A percentile compares a stretch with the other conserved stretches of the same genome.
Evolutionary conservation across 1,284 basidiomycete genomes (phyloP).

Genomic region (Heterobasidion occidentale): DNA sequence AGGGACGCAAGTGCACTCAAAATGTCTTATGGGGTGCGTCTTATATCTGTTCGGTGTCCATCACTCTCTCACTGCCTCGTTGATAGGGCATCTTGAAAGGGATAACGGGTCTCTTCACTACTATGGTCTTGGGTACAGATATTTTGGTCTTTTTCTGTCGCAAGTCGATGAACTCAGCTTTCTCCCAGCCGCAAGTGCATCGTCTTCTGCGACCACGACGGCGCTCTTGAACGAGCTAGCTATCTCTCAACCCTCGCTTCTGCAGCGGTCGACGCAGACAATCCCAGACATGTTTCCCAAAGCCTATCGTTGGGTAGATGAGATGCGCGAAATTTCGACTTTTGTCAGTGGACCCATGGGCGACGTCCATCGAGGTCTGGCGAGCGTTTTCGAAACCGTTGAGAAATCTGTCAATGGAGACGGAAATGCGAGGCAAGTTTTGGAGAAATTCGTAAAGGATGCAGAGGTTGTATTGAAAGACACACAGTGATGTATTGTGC

Average conservation of each 20-base stretch:
- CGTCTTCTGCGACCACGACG: conserved; percentile 49
- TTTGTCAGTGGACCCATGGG: conserved; percentile 35
- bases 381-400: conserved; percentile 36
- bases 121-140: conserved; percentile 45
- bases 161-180: too few relatives aligned
- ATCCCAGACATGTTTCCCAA: conserved; percentile 48
- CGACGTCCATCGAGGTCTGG: conserved; percentile 39
- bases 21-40: conserved; percentile 53
- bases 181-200: conserved; percentile 38
- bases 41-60: not conserved
- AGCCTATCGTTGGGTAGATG: conserved; percentile 51
- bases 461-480: conserved; percentile 17
- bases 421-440: conserved; percentile 27
- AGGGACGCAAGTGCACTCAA: conserved; percentile 53
- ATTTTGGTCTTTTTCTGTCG: too few relatives aligned
- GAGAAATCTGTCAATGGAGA: conserved; percentile 29
- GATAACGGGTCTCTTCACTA: conserved; percentile 40
- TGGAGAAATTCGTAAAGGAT: conserved; percentile 37
- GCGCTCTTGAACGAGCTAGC: conserved; percentile 42
- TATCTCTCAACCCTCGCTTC: conserved; percentile 36
- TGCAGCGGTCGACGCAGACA: conserved; percentile 29
- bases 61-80: not conserved
- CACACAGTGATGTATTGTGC: too few relatives aligned
- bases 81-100: conserved; percentile 47
- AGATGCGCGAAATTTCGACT: conserved; percentile 52